A percentile compares a stretch with the other conserved stretches of the same genome.
Conservation (phyloP, 169 alveolate species). For the Plasmodium ovale region DNA sequence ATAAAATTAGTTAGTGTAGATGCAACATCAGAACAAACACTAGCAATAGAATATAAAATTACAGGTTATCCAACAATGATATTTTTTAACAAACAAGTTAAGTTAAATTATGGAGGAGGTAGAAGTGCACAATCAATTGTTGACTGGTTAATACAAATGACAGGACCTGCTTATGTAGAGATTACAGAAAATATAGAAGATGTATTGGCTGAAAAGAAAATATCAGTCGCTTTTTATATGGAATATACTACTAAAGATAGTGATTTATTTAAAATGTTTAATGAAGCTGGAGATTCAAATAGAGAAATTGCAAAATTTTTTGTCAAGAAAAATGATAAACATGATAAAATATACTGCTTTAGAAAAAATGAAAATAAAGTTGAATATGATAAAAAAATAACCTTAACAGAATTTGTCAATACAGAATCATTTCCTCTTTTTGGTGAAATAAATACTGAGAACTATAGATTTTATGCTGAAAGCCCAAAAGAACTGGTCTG, state of each 20-base stretch:
- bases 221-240: slow-evolving; percentile 73
- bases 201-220: slow-evolving; percentile 24
- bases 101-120: slow-evolving; percentile 81
- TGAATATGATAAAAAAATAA: slow-evolving; percentile 57
- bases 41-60: slow-evolving; percentile 89
- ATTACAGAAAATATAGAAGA: slow-evolving; percentile 76
- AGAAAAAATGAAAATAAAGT: slow-evolving; percentile 75
- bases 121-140: slow-evolving; percentile 83
- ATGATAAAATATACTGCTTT: slow-evolving; percentile 56
- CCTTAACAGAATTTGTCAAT: slow-evolving; percentile 76
- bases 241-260: slow-evolving; percentile 68
- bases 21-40: slow-evolving; percentile 87
- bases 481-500: slow-evolving; percentile 84
- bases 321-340: slow-evolving; percentile 73
- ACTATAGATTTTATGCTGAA: slow-evolving; percentile 82
- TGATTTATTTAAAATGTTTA: slow-evolving; percentile 77
- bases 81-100: slow-evolving; percentile 88
- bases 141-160: slow-evolving; percentile 80
- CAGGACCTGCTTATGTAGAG: slow-evolving; percentile 79
- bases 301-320: slow-evolving; percentile 81
- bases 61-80: slow-evolving; percentile 94
- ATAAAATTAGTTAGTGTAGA: slow-evolving; percentile 92
- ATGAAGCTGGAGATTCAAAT: slow-evolving; percentile 80
- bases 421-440: slow-evolving; percentile 84
- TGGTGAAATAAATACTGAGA: slow-evolving; percentile 83